phyloP scores from a whole-genome alignment of 1,284 basidiomycete genomes.

The Coriolopsis trogii region DNA sequence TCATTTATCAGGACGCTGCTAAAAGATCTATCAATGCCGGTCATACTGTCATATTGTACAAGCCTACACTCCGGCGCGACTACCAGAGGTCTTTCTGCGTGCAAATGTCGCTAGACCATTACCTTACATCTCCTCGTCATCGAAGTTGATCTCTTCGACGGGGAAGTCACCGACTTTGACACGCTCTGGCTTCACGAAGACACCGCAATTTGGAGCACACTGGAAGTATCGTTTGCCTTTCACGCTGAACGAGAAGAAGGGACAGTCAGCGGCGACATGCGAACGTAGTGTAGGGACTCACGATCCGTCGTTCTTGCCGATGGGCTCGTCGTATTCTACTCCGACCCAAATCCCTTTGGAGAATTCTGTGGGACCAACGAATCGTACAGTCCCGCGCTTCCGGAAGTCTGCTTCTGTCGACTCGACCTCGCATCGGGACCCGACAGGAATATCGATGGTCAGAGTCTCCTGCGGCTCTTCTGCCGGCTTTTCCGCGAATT shows the following conservation, averaged over 20 bases:
- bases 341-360: constrained; percentile 87
- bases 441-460: constrained; percentile 54
- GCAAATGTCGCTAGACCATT: not conserved
- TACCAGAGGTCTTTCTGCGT: no score
- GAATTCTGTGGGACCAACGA: constrained; percentile 83
- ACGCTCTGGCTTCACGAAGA: constrained; percentile 87
- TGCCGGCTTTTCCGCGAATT: constrained; percentile 65
- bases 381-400: constrained; percentile 85
- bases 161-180: constrained; percentile 88
- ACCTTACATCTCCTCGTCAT: constrained; percentile 55
- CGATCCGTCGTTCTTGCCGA: constrained; percentile 96
- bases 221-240: constrained; percentile 86
- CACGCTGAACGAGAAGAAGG: constrained; percentile 54
- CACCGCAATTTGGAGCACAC: constrained; percentile 77
- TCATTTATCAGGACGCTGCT: no score
- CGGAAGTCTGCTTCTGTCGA: constrained; percentile 64
- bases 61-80: no score
- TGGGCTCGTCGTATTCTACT: constrained; percentile 94
- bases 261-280: not conserved
- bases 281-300: constrained; percentile 46
- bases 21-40: no score
- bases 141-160: constrained; percentile 72
- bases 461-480: constrained; percentile 37
- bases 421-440: constrained; percentile 85
- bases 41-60: no score